Base-by-base conservation (phyloP, 306 rosid species). In the Leucaena leucocephala region DNA sequence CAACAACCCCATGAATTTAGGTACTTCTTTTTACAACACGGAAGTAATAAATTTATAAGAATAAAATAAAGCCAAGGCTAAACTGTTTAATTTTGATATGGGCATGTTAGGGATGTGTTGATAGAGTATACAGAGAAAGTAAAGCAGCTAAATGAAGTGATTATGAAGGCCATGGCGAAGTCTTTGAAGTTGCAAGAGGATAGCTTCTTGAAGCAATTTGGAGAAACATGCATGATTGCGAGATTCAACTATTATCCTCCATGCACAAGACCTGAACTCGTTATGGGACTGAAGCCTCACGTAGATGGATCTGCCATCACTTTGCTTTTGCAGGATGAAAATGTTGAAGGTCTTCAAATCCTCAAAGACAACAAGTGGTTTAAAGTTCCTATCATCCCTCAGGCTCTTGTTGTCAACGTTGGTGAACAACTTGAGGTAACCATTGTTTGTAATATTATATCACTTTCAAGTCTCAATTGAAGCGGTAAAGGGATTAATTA, bases 341-440 rank as follows among this genome's bases (percentile, higher is more conserved):
- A 27, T 27, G 27, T 27, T 27, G 27, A 27, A 27, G 27, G 27
- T 27, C 27, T 27, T 27, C 27, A 27, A 1, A 27, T 27, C 27
- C 27, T 27, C 27, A 27, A 27, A 27, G 27, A 27, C 27, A 27
- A 27, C 27, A 27, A 27, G 27, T 27, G 27, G 27, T 27, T 27
- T 27, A 87, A 72, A 77, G 90, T 88, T 45, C 92, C 98, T n/a
- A 84, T 88, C 36, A 54, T 90, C 71, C 78, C 92, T 14, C 71
- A 82, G 33, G 93, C 95, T 82, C 85, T 93, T 10, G 40, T 91
- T 71, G 59, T 93, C 57, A 91, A 93, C 48, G 88, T 93, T 44
- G 98, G 98, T 66, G 98, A 93, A 74, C 97, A 91, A 87, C 79
- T 74, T 22, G 97, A 92, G 94, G 97, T 92, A 84, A 79, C 16